phyloP scores from a whole-genome alignment of 2,329 filamentous ascomycete species.

The Coleophoma cylindrospora region DNA sequence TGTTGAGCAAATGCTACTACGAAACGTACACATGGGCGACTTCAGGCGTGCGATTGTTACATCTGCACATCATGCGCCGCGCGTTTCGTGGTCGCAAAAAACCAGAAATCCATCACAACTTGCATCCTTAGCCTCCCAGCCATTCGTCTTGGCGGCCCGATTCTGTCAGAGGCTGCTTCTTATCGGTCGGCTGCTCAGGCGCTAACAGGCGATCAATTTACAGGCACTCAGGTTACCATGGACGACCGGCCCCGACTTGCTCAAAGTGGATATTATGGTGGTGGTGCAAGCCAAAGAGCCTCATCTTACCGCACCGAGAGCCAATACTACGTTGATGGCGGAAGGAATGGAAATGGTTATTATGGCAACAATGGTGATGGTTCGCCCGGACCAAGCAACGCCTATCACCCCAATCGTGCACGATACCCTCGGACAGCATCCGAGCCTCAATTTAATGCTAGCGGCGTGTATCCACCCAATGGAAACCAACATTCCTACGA shows the following conservation, averaged over 20 bases:
- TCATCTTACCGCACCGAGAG: conserved; percentile 21
- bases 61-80: neutral
- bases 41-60: neutral
- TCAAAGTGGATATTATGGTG: conserved; percentile 28
- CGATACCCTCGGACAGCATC: conserved; percentile 26
- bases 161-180: neutral
- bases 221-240: conserved; percentile 24
- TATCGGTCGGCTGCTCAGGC: neutral
- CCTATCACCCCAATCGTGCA: conserved; percentile 24
- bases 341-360: conserved; percentile 32
- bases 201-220: conserved; percentile 7
- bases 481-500: conserved; percentile 60
- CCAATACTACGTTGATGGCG: conserved; percentile 18
- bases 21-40: neutral
- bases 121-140: neutral
- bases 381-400: conserved; percentile 19
- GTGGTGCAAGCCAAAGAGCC: conserved; percentile 11
- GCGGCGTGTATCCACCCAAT: conserved; percentile 21
- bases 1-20: no score
- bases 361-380: conserved; percentile 21
- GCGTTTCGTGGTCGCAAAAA: neutral
- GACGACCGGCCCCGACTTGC: conserved; percentile 21
- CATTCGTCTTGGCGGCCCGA: neutral
- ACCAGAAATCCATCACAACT: neutral
- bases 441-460: conserved; percentile 23